Evolutionary conservation across 257 asterid species (phyloP).

Genomic region (Solanum rostratum): DNA sequence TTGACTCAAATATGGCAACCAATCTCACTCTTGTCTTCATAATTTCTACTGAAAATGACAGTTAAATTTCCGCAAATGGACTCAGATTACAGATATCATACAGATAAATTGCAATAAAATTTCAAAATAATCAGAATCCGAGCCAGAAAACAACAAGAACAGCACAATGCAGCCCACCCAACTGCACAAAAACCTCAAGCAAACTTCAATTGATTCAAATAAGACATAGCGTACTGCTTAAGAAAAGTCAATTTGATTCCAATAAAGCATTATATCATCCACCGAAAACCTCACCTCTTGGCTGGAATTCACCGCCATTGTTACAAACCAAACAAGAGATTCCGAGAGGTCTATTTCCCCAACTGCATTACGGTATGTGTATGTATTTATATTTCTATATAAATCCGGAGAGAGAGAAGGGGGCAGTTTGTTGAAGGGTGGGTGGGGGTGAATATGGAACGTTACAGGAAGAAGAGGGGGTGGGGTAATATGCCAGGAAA

Average conservation of each 20-base stretch:
- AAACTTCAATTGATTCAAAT: not conserved
- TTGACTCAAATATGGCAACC: not conserved
- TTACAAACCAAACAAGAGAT: not conserved
- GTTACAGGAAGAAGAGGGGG: not conserved
- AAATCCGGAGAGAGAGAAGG: not conserved
- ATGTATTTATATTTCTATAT: too few species aligned
- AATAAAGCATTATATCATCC: not conserved
- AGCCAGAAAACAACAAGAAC: not conserved
- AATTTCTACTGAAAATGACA: not conserved
- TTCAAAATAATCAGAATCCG: not conserved
- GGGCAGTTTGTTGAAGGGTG: not conserved
- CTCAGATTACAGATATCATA: not conserved
- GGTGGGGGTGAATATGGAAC: not conserved
- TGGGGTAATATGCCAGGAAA: conserved; percentile 6
- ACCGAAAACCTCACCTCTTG: conserved; percentile 10
- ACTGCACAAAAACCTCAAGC: not conserved
- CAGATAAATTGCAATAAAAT: not conserved
- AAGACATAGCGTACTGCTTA: not conserved
- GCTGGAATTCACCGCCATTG: conserved; percentile 23
- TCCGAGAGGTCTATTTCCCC: not conserved
- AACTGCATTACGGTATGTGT: not conserved
- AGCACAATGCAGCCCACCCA: not conserved
- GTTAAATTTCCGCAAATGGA: not conserved
- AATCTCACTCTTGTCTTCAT: not conserved
- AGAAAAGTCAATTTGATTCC: not conserved